Conservation (phyloP, 2,329 filamentous ascomycete genomes). For the Endoconidiophora laricicola region DNA sequence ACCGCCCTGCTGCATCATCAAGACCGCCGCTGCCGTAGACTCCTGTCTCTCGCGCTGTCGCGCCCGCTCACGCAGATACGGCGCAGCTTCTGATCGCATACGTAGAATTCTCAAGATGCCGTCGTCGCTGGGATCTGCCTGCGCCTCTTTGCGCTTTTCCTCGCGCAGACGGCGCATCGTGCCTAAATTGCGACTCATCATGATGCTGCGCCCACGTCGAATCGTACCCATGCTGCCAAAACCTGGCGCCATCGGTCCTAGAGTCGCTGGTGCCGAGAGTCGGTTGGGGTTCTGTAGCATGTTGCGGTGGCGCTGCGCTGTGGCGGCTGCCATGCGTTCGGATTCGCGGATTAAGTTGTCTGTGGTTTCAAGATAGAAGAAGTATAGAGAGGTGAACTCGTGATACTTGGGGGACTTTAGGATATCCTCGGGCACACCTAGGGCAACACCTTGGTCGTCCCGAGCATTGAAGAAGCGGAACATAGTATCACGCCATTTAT, state of each 20-base stretch:
- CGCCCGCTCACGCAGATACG: slow-evolving; percentile 78
- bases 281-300: slow-evolving; percentile 47
- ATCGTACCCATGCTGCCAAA: slow-evolving; percentile 56
- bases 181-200: slow-evolving; percentile 85
- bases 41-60: slow-evolving; percentile 88
- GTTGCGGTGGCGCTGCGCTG: slow-evolving; percentile 56
- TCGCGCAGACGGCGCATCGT: slow-evolving; percentile 95
- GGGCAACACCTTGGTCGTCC: slow-evolving; percentile 67
- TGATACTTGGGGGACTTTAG: slow-evolving; percentile 97
- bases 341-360: slow-evolving; percentile 88
- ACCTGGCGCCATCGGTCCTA: slow-evolving; percentile 35
- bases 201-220: slow-evolving; percentile 59
- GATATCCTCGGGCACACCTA: slow-evolving; percentile 79
- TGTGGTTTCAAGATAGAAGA: slow-evolving; percentile 93
- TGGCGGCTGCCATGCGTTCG: slow-evolving; percentile 85
- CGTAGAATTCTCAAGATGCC: slow-evolving; percentile 91
- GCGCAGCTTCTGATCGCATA: slow-evolving; percentile 80
- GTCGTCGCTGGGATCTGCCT: slow-evolving; percentile 92
- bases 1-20: slow-evolving; percentile 77
- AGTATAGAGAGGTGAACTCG: slow-evolving; percentile 88
- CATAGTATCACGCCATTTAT: slow-evolving; percentile 80
- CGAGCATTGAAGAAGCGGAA: slow-evolving; percentile 91
- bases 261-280: slow-evolving; percentile 46
- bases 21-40: slow-evolving; percentile 75
- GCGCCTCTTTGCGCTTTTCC: slow-evolving; percentile 85